Evolutionary conservation across 108 stramenopile genomes (phyloP), one percentile per base, ranked within the genome.

Genomic region (Mayamaea pseudoterrestris): DNA sequence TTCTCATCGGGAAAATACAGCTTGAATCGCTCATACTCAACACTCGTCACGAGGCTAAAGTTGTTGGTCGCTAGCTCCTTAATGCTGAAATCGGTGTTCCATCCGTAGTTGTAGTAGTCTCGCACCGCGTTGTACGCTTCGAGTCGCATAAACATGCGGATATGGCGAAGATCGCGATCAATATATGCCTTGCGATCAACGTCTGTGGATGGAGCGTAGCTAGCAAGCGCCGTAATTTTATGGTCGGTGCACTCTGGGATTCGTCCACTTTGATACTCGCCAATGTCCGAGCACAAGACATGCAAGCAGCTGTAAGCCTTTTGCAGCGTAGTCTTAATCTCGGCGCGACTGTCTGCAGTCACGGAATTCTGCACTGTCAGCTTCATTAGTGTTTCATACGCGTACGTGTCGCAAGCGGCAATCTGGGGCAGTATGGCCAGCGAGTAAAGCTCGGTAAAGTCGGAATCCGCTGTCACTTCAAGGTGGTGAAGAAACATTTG

Each of bases 401-500:
- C 53, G 2, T 30, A 50, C 17, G 61, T 47, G 27, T 70, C 63
- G 40, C 80, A 81, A 7, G 50, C 55, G 14, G 53, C 60, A 25
- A 81, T 42, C 29, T 57, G 61, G 21, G 80, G 73, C 35, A 66
- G 28, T 5, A 76, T 35, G 1, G 74, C 61, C 3, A 81, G 41
- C 24, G 75, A 54, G 32, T 74, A 76, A 32, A 81, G 32, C 42
- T 76, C 69, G 13, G 50, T 53, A 39, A 66, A 73, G 36, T 66
- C 62, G 3, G 57, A 58, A 17, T 42, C 30, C n/a, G 59, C 74
- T 8, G 36, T 40, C 17, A 49, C 16, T 16, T 42, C 47, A 23
- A 74, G 57, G 48, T 75, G 66, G 50, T 84, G 77, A 40, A 81
- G 64, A 36, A 90, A 30, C 41, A 65, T 80, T 54, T 90, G 88